A percentile compares a stretch with the other conserved stretches of the same genome.
Evolutionary conservation across 371 early-diverging fungal species (phyloP).

Genomic region (Parasitella parasitica): DNA sequence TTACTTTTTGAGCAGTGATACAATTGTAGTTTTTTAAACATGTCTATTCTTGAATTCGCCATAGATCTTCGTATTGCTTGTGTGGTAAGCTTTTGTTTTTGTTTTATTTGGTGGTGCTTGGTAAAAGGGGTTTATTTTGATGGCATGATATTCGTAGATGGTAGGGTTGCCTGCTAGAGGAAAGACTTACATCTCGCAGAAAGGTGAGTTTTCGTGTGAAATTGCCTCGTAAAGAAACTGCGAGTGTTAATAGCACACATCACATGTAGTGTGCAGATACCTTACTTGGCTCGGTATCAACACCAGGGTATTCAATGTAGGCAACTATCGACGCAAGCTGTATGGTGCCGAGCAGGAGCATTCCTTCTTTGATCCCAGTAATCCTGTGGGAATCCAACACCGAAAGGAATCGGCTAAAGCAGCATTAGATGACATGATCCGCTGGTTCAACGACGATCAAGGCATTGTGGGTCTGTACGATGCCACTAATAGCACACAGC

Average conservation of each 20-base stretch:
- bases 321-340: slow-evolving; percentile 86
- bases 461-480: slow-evolving; percentile 93
- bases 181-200: slow-evolving; percentile 90
- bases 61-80: slow-evolving; percentile 39
- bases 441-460: slow-evolving; percentile 80
- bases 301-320: slow-evolving; percentile 91
- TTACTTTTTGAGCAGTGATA: too few species aligned
- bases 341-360: slow-evolving; percentile 81
- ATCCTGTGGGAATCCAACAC: slow-evolving; percentile 67
- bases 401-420: slow-evolving; percentile 81
- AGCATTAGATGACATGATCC: slow-evolving; percentile 88
- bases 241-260: background rate
- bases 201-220: slow-evolving; percentile 57
- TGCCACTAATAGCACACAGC: slow-evolving; percentile 92
- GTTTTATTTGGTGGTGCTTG: too few species aligned
- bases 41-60: background rate
- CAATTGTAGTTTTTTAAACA: background rate
- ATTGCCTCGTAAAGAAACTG: background rate
- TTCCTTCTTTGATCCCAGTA: slow-evolving; percentile 88
- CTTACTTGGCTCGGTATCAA: slow-evolving; percentile 94
- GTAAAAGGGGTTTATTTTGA: background rate
- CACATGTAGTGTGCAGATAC: slow-evolving; percentile 79
- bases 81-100: slow-evolving; percentile 35
- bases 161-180: slow-evolving; percentile 91
- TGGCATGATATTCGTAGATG: slow-evolving; percentile 47